Base-by-base conservation (phyloP, 805 yeast species). In the Pichia rugopelliculosa region DNA sequence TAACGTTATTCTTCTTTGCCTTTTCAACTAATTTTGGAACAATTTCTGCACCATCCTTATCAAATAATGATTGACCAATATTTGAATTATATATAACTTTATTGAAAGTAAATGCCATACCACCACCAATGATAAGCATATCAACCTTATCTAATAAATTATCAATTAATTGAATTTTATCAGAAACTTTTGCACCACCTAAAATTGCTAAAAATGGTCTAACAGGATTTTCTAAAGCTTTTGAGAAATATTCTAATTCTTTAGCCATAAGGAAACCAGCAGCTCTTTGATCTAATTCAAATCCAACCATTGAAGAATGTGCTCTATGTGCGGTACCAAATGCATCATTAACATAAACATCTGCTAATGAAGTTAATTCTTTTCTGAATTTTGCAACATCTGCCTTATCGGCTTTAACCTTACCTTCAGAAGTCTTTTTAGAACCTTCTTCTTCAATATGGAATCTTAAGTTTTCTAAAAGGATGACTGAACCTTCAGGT, bases 321-420 rank as follows among this genome's bases (percentile, higher is more conserved):
- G 99, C 99, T 79, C 99, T 88, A 85, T 93, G 99, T 49, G 98
- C 97, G 55, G 99, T 93, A 71, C 99, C 99, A 65, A 93, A 93
- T 50, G 97, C 98, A 70, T 93, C 99, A 75, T 93, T 84, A 69
- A 93, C 81, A 78, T 93, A 93, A 56, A 93, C 96, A 65, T 93
- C 99, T 59, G 97, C 98, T 64, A 93, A 78, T 48, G 89, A 74
- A 62, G 96, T 86, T 73, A 93, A 82, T 67, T 86, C 82, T 64
- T 80, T 66, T 81, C 99, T 87, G 86, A 93, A 93, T 60, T 74
- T 79, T 66, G 75, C 82, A 59, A 93, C 97, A 57, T 71, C 86
- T 63, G 78, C 96, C 55, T 82, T 75, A 58, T 86, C 80, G 54
- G 98, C 96, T 84, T 93, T 95, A 64, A 82, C 80, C 79, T 93